Base-by-base conservation (phyloP, 2,329 filamentous ascomycete species). In the Hypoxylon sp. region DNA sequence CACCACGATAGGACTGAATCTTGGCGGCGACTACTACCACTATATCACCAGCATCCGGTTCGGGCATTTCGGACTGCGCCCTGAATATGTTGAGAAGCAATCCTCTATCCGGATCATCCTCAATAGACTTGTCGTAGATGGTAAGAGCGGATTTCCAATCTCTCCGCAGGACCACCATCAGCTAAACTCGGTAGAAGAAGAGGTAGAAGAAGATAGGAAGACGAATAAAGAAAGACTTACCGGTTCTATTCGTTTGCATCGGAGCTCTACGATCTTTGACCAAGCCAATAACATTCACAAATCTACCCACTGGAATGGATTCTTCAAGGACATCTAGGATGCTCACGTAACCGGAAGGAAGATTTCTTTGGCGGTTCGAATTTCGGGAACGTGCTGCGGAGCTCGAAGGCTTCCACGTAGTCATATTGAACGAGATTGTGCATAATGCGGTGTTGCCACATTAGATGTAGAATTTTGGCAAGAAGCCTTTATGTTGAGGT, bases 241-340 rank as follows among this genome's bases (percentile, higher is more conserved):
- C 90, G 23, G 77, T 74, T 21, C 86, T 84, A 59, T 67, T 80
- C 0, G 89, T 89, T 10, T 76, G 61, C 0, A 81, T 82, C 0
- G 88, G 86, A 0, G 83, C 78, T 62, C 87, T 84, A 52, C 84
- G 85, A 72, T 95, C 92, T 56, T 88, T 87, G 2, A 95, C 86
- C 3, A 95, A 79, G 1, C 93, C 94, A 55, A 93, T 85, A 43
- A 96, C 80, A 78, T 83, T 90, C 69, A 90, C 81, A 5, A 81
- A 63, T 1, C 45, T 71, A 28, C 75, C 69, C 25, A 71, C 14
- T 7, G 70, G 50, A 49, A 78, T 60, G 23, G 77, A 75, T 19
- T 78, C 78, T 55, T 85, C 78, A 66, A 89, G 73, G 19, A 88
- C 75, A 30, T 83, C 76, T 68, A 79, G 74, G 71, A 84, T 77